A percentile compares a stretch with the other conserved stretches of the same genome.
These are phyloP conservation scores for Jaapia argillacea DNA, from an alignment of 768 basidiomycete genomes.

Conservation along the genomic window DNA sequence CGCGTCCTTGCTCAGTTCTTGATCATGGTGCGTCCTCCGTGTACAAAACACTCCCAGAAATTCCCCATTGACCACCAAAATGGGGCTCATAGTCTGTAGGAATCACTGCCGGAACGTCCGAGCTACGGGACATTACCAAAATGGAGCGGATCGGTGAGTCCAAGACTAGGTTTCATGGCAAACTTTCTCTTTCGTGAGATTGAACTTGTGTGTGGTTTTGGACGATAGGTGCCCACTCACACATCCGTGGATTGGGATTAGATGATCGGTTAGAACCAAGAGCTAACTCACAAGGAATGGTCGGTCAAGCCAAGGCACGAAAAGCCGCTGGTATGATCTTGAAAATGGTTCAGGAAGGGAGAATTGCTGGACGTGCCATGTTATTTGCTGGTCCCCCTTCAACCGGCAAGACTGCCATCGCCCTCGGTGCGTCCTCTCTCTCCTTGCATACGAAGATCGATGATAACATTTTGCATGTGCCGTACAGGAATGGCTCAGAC, in stretches of 20 bases:
- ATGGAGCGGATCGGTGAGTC: constrained; percentile 83
- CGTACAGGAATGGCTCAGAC: constrained; percentile 88
- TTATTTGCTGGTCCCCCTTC: constrained; percentile 96
- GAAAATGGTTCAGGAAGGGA: constrained; percentile 95
- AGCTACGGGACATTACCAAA: constrained; percentile 80
- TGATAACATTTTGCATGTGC: constrained; percentile 11
- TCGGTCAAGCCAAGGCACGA: constrained; percentile 91
- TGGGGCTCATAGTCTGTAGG: constrained; percentile 26
- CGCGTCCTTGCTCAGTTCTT: no score
- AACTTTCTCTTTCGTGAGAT: background rate
- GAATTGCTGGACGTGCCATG: constrained; percentile 93
- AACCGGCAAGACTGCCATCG: constrained; percentile 97
- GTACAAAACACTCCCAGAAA: no score
- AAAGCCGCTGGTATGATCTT: constrained; percentile 97
- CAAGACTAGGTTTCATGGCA: constrained; percentile 1
- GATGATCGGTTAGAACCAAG: constrained; percentile 89
- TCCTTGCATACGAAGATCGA: constrained; percentile 26
- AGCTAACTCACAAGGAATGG: constrained; percentile 87
- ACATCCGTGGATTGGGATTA: constrained; percentile 91
- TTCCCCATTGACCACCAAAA: background rate
- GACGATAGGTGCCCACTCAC: constrained; percentile 75
- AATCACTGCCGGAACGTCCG: constrained; percentile 69
- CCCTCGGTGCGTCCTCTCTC: constrained; percentile 56
- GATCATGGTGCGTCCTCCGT: constrained; percentile 19
- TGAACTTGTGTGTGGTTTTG: constrained; percentile 7